Conservation (phyloP, 108 stramenopile species). For the Hondaea fermentalgiana region DNA sequence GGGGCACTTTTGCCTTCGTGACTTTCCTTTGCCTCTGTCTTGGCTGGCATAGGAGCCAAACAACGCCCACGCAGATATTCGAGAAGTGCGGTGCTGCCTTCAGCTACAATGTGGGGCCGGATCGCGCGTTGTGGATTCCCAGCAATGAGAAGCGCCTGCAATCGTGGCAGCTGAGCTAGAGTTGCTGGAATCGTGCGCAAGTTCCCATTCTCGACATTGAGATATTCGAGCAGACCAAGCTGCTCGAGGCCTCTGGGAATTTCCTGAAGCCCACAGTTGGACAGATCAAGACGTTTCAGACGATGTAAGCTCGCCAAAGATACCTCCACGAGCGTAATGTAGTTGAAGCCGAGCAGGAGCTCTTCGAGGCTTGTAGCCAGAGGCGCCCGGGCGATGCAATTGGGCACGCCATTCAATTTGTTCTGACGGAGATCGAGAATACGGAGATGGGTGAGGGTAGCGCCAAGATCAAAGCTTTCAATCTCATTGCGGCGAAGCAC, state of each 20-base stretch:
- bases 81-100: background rate
- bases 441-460: background rate
- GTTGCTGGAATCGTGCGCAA: background rate
- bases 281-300: background rate
- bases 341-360: background rate
- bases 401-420: background rate
- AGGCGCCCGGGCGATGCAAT: background rate
- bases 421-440: background rate
- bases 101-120: background rate
- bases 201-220: background rate
- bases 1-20: too few species aligned
- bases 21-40: background rate
- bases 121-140: background rate
- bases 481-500: background rate
- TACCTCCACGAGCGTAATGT: background rate
- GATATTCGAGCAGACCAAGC: background rate
- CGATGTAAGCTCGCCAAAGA: background rate
- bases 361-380: background rate
- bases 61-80: background rate
- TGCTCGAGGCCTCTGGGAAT: background rate
- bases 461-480: background rate
- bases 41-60: background rate
- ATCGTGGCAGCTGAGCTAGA: background rate
- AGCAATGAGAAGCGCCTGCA: background rate
- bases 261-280: background rate